These are phyloP conservation scores for Diversispora eburnea DNA, from an alignment of 192 early-diverging fungal genomes.

Conservation along the genomic window DNA sequence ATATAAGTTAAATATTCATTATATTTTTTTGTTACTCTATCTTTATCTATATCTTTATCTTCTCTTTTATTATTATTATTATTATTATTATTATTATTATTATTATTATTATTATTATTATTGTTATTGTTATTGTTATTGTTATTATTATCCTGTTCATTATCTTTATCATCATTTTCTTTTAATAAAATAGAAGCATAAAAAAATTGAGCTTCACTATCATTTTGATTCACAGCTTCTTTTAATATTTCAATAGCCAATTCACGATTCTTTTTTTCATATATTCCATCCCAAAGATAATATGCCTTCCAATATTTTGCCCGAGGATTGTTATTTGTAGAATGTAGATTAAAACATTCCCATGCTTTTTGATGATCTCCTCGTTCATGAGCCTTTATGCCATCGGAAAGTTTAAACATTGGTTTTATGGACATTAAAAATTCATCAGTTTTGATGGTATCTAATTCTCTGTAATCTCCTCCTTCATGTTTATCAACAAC, in stretches of 20 bases:
- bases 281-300: slow-evolving; percentile 8
- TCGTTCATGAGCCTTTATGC: not conserved
- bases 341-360: slow-evolving; percentile 10
- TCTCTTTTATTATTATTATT: too few relatives aligned
- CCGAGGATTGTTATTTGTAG: not conserved
- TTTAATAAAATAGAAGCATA: slow-evolving; percentile 11
- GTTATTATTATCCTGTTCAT: not conserved
- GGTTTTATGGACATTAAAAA: not conserved
- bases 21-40: too few relatives aligned
- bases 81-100: too few relatives aligned
- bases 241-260: slow-evolving; percentile 10
- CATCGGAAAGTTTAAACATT: not conserved
- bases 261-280: not conserved
- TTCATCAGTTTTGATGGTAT: not conserved
- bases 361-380: slow-evolving; percentile 1
- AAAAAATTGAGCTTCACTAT: not conserved
- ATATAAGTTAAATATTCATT: slow-evolving; percentile 1
- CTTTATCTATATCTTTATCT: too few relatives aligned
- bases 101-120: too few relatives aligned
- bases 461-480: not conserved
- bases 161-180: not conserved
- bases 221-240: not conserved
- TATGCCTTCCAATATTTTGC: slow-evolving; percentile 18
- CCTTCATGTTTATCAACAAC: too few relatives aligned
- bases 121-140: too few relatives aligned